These are phyloP conservation scores for Ormosia emarginata DNA, from an alignment of 306 rosid species.

Conservation along the genomic window DNA sequence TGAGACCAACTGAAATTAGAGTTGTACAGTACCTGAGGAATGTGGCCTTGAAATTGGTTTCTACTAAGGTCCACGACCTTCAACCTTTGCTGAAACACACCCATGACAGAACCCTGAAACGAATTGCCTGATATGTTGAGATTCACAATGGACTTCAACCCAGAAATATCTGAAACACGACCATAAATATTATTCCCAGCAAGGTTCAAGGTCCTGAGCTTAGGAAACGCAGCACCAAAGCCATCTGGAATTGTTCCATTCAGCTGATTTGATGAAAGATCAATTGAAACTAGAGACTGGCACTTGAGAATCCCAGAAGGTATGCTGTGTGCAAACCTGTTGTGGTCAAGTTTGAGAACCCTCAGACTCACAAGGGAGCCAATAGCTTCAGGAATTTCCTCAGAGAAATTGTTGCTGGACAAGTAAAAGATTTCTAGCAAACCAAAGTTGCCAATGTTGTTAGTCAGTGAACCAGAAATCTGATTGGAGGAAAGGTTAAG, in stretches of 20 bases:
- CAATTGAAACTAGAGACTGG: conserved; percentile 59
- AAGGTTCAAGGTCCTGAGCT: conserved; percentile 74
- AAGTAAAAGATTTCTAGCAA: conserved; percentile 68
- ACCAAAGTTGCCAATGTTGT: conserved; percentile 84
- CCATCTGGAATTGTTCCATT: conserved; percentile 79
- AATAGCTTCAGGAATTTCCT: conserved; percentile 67
- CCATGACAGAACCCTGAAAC: conserved; percentile 77
- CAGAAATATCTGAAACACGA: conserved; percentile 51
- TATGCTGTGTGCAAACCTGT: conserved; percentile 50
- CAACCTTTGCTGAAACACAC: conserved; percentile 54
- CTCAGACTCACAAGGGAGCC: conserved; percentile 55
- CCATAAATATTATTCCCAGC: conserved; percentile 69
- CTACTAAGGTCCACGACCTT: conserved; percentile 82
- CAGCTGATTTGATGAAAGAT: conserved; percentile 72
- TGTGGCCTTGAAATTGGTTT: conserved; percentile 78
- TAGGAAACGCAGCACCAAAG: conserved; percentile 76
- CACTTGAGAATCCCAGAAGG: conserved; percentile 71
- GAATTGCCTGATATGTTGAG: conserved; percentile 77
- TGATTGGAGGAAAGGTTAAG: conserved; percentile 70
- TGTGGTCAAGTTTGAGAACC: conserved; percentile 62
- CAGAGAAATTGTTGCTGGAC: conserved; percentile 68
- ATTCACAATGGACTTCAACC: conserved; percentile 54
- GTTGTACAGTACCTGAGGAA: conserved; percentile 76
- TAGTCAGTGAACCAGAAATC: conserved; percentile 78
- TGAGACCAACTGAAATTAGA: conserved; percentile 59